phyloP scores from a whole-genome alignment of 2,329 filamentous ascomycete species.

The Mariannaea sp. region DNA sequence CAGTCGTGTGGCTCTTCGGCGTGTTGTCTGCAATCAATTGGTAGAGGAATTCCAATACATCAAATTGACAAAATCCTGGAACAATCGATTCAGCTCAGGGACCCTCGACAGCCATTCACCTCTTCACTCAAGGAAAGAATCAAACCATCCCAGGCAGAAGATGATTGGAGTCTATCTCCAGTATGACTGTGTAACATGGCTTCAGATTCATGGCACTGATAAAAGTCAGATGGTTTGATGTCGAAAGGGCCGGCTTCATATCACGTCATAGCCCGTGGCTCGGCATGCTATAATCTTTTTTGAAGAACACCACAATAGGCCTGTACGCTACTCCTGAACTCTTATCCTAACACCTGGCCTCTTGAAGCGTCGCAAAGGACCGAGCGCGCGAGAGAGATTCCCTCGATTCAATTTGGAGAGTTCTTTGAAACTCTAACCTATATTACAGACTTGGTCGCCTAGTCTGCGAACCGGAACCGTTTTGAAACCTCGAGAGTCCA shows the following conservation, averaged over 20 bases:
- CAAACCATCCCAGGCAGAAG: too few relatives aligned
- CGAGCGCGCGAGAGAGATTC: too few relatives aligned
- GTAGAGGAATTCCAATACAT: conserved; percentile 14
- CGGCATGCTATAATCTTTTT: too few relatives aligned
- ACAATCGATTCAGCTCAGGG: conserved; percentile 4
- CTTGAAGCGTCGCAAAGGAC: too few relatives aligned
- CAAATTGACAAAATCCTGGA: conserved; percentile 23
- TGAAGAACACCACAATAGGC: neutral
- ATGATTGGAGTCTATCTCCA: neutral
- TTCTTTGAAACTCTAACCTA: too few relatives aligned
- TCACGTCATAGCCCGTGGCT: too few relatives aligned
- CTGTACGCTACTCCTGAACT: too few relatives aligned
- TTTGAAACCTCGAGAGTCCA: too few relatives aligned
- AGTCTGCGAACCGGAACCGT: too few relatives aligned
- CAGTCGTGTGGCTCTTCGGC: neutral
- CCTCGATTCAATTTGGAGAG: too few relatives aligned
- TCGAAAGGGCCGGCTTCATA: neutral
- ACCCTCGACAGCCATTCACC: neutral
- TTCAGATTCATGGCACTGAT: neutral
- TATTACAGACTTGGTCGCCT: too few relatives aligned
- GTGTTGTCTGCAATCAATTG: neutral
- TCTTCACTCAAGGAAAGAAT: neutral
- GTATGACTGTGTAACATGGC: neutral
- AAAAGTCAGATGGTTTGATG: neutral
- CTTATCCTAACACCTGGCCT: too few relatives aligned